A percentile compares a stretch with the other conserved stretches of the same genome.
These are phyloP conservation scores for Solanum aculeatissimum DNA, from an alignment of 305 asterid species.

Conservation along the genomic window DNA sequence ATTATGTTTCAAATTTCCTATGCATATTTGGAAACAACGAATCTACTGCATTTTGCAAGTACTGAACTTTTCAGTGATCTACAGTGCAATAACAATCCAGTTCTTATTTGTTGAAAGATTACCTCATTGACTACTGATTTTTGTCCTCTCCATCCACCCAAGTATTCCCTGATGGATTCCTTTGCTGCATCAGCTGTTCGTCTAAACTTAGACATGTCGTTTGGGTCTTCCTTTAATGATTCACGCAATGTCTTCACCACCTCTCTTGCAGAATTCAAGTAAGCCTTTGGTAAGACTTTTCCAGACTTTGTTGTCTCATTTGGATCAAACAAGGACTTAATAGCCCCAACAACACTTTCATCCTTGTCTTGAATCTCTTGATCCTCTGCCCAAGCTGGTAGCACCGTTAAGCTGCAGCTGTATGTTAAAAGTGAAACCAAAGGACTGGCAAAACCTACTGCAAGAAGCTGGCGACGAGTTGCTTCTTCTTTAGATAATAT, in stretches of 20 bases:
- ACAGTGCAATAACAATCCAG: not conserved
- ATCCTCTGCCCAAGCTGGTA: conserved; percentile 44
- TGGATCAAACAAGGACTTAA: conserved; percentile 68
- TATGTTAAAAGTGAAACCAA: conserved; percentile 20
- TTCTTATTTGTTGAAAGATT: not conserved
- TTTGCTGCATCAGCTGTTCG: conserved; percentile 87
- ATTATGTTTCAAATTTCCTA: not conserved
- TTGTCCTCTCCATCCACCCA: conserved; percentile 75
- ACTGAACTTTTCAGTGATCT: not conserved
- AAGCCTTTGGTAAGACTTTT: conserved; percentile 73
- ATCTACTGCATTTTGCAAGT: not conserved
- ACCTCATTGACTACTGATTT: conserved; percentile 62
- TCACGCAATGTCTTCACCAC: conserved; percentile 77
- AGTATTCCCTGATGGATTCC: conserved; percentile 64
- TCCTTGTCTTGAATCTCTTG: conserved; percentile 29
- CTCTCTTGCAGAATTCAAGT: conserved; percentile 75
- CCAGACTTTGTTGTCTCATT: conserved; percentile 84
- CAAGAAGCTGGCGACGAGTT: conserved; percentile 35
- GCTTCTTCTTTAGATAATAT: conserved; percentile 11
- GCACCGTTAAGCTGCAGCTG: conserved; percentile 11
- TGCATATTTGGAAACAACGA: not conserved
- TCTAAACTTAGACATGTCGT: conserved; percentile 60
- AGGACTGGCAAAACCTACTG: conserved; percentile 25
- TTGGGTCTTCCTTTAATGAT: conserved; percentile 63
- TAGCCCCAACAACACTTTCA: conserved; percentile 43